A percentile compares a stretch with the other conserved stretches of the same genome.
These are phyloP conservation scores for Calonectria hongkongensis DNA, from an alignment of 2,329 filamentous ascomycete genomes.

Conservation along the genomic window DNA sequence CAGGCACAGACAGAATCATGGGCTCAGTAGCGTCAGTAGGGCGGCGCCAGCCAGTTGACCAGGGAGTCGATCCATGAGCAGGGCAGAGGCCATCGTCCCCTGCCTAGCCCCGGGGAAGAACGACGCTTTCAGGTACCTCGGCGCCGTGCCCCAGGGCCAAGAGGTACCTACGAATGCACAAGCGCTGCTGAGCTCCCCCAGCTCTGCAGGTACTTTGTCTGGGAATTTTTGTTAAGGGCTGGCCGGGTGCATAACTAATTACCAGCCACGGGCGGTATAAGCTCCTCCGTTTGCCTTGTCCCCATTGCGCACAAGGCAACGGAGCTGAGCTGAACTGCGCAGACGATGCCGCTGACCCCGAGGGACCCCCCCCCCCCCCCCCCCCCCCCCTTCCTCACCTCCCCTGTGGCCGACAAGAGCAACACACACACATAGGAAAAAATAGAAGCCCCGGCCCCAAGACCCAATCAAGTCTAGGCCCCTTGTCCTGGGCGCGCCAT, in stretches of 20 bases:
- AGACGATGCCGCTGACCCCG: background rate
- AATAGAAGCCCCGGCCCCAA: constrained; percentile 18
- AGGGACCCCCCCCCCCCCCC: background rate
- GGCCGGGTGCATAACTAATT: background rate
- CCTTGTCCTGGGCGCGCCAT: constrained; percentile 8
- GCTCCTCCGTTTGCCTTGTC: background rate
- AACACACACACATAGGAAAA: constrained; percentile 1
- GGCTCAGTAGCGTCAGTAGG: constrained; percentile 25
- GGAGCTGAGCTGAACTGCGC: background rate
- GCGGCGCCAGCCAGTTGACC: constrained; percentile 27
- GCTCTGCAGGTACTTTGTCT: background rate
- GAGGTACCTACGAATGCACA: background rate
- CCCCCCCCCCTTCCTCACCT: background rate
- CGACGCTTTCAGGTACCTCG: constrained; percentile 19
- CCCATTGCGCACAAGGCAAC: constrained; percentile 11
- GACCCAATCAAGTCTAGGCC: constrained; percentile 32
- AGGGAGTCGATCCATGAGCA: constrained; percentile 26
- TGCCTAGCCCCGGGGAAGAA: constrained; percentile 22
- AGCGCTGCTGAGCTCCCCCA: background rate
- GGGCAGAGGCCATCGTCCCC: constrained; percentile 20
- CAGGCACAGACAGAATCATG: constrained; percentile 21
- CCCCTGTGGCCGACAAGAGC: constrained; percentile 19
- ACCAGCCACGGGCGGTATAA: background rate
- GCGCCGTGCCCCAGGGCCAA: background rate
- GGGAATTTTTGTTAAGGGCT: background rate